phyloP scores from a whole-genome alignment of 306 rosid species.

The Casuarina cunninghamiana region DNA sequence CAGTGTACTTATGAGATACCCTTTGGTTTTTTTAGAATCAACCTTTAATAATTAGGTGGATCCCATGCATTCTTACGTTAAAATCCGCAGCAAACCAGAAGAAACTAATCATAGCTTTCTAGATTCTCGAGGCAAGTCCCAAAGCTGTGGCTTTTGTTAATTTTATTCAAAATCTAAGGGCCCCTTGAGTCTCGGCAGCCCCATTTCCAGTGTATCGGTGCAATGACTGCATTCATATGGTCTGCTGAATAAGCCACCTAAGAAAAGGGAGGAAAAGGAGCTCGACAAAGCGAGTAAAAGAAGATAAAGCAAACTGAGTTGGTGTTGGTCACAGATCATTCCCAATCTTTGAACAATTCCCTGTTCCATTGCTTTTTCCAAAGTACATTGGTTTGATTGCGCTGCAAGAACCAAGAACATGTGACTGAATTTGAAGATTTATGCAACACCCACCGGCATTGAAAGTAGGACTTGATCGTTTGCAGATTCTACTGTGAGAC shows the following conservation, averaged over 20 bases:
- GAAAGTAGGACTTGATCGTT: neutral
- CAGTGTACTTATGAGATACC: constrained; percentile 26
- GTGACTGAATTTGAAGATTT: constrained; percentile 26
- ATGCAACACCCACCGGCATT: neutral
- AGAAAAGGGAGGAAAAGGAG: constrained; percentile 42
- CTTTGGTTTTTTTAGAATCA: constrained; percentile 28
- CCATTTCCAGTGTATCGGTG: constrained; percentile 21
- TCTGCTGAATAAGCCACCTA: constrained; percentile 38
- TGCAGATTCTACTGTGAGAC: neutral
- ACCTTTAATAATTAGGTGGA: constrained; percentile 34
- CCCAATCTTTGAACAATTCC: constrained; percentile 34
- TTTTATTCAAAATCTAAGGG: constrained; percentile 41
- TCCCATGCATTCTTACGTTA: constrained; percentile 34
- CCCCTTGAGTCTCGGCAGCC: constrained; percentile 29
- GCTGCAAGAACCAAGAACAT: neutral
- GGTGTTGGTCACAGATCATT: constrained; percentile 36
- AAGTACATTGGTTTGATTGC: neutral
- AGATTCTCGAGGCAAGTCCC: constrained; percentile 71
- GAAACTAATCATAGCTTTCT: constrained; percentile 30
- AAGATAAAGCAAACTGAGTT: constrained; percentile 43
- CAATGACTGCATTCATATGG: constrained; percentile 25
- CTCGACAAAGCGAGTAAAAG: constrained; percentile 48
- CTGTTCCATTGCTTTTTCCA: constrained; percentile 24
- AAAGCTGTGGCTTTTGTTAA: constrained; percentile 51
- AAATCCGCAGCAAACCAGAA: constrained; percentile 26